phyloP scores from a whole-genome alignment of 805 yeast species.

The Yamadazyma sp. region DNA sequence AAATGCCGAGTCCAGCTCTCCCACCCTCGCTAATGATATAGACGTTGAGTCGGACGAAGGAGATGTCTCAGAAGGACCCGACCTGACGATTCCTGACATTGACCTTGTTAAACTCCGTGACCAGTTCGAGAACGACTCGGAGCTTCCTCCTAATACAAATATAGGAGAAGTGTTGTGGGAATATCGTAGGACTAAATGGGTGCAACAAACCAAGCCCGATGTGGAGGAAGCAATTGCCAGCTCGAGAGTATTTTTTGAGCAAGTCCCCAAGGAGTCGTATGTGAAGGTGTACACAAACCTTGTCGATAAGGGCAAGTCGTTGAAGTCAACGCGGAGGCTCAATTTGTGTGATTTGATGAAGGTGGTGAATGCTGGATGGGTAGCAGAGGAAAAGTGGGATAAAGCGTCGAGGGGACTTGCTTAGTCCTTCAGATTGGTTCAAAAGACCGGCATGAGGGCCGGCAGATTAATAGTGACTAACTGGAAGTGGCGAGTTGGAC shows the following conservation, averaged over 20 bases:
- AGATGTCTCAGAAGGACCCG: conserved; percentile 12
- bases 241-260: conserved; percentile 24
- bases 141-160: conserved; percentile 1
- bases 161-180: conserved; percentile 59
- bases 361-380: conserved; percentile 85
- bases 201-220: conserved; percentile 20
- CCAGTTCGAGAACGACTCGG: conserved; percentile 29
- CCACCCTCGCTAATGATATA: conserved; percentile 1
- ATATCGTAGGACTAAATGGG: conserved; percentile 68
- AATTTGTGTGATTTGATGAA: conserved; percentile 71
- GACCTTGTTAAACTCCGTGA: conserved; percentile 28
- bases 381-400: conserved; percentile 72
- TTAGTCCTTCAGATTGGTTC: no score
- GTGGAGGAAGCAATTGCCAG: not conserved
- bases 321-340: conserved; percentile 59
- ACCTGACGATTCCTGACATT: conserved; percentile 17
- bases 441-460: no score
- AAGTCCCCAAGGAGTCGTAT: conserved; percentile 51
- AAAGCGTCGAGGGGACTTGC: conserved; percentile 44
- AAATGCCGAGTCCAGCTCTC: not conserved
- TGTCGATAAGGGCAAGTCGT: conserved; percentile 65
- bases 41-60: conserved; percentile 16
- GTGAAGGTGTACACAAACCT: conserved; percentile 64
- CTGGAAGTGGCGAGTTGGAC: no score
- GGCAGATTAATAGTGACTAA: no score